These are phyloP conservation scores for Yamadazyma olivae DNA, from an alignment of 805 yeast genomes.

Conservation along the genomic window DNA sequence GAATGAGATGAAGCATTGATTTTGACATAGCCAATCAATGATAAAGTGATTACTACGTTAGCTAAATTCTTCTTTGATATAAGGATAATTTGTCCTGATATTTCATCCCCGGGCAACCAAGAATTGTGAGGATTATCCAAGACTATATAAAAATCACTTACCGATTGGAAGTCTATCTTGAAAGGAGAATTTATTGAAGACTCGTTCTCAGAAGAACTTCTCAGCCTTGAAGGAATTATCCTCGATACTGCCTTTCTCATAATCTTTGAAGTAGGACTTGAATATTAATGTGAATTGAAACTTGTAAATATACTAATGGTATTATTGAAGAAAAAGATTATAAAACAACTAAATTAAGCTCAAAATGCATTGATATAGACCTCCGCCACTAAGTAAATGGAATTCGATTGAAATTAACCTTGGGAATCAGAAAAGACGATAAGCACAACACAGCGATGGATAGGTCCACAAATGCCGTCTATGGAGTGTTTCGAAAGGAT, in stretches of 20 bases:
- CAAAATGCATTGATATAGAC: too few species aligned
- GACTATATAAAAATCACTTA: slow-evolving; percentile 65
- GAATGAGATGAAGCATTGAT: slow-evolving; percentile 52
- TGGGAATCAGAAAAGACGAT: too few species aligned
- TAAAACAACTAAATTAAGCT: too few species aligned
- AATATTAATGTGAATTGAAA: too few species aligned
- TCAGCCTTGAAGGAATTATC: slow-evolving; percentile 25
- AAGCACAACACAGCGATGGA: too few species aligned
- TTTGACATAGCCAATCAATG: slow-evolving; percentile 56
- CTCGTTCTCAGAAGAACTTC: slow-evolving; percentile 8
- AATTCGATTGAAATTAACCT: too few species aligned
- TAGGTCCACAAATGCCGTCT: too few species aligned
- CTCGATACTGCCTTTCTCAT: slow-evolving; percentile 55
- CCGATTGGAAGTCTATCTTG: slow-evolving; percentile 34
- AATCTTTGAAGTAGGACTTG: too few species aligned
- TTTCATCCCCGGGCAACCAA: slow-evolving; percentile 78
- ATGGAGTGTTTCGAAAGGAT: too few species aligned
- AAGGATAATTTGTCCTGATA: slow-evolving; percentile 61
- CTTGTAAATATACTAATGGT: too few species aligned
- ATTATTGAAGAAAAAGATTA: too few species aligned
- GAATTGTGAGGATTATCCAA: slow-evolving; percentile 72
- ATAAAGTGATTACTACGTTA: slow-evolving; percentile 51
- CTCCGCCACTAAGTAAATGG: too few species aligned
- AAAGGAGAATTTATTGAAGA: slow-evolving; percentile 4
- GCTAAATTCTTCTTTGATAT: slow-evolving; percentile 53